A percentile compares a stretch with the other conserved stretches of the same genome.
phyloP scores from a whole-genome alignment of 192 early-diverging fungal genomes.

The Hyaloraphidium curvatum region DNA sequence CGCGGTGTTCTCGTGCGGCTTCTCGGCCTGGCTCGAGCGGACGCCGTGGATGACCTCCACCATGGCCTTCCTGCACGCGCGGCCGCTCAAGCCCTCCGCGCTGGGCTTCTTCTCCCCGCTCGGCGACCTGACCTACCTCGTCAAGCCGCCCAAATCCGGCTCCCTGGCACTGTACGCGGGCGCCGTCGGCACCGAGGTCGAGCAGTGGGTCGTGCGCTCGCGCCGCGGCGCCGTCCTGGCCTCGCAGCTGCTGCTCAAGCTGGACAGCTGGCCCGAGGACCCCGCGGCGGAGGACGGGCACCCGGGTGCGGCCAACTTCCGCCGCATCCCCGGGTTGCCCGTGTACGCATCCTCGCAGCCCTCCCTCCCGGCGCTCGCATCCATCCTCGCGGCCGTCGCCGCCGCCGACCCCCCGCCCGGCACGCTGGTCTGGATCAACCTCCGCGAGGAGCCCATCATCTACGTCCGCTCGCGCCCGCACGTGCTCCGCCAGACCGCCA shows the following conservation, averaged over 20 bases:
- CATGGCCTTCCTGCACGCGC: too few species aligned
- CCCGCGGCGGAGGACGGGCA: slow-evolving; percentile 7
- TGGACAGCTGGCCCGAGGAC: slow-evolving; percentile 29
- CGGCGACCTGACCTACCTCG: slow-evolving; percentile 24
- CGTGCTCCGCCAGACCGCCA: slow-evolving; percentile 32
- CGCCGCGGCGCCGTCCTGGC: slow-evolving; percentile 32
- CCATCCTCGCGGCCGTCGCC: neutral
- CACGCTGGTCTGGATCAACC: slow-evolving; percentile 13
- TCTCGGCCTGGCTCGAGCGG: too few species aligned
- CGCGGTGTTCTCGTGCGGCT: slow-evolving; percentile 4
- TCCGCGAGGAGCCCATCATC: slow-evolving; percentile 46
- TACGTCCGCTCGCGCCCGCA: slow-evolving; percentile 46
- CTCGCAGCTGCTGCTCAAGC: slow-evolving; percentile 35
- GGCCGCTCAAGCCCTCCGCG: too few species aligned
- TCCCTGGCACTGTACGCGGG: neutral
- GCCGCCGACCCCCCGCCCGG: neutral
- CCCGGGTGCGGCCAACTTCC: slow-evolving; percentile 35
- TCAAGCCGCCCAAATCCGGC: neutral
- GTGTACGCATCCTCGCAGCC: slow-evolving; percentile 10
- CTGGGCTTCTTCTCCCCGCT: slow-evolving; percentile 33
- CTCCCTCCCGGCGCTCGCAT: slow-evolving; percentile 7
- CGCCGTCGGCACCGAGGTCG: slow-evolving; percentile 23
- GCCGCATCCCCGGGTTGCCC: slow-evolving; percentile 15
- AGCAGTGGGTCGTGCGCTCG: slow-evolving; percentile 30
- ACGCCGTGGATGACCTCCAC: too few species aligned